phyloP scores from a whole-genome alignment of 305 asterid species.

The Fraxinus floribunda region DNA sequence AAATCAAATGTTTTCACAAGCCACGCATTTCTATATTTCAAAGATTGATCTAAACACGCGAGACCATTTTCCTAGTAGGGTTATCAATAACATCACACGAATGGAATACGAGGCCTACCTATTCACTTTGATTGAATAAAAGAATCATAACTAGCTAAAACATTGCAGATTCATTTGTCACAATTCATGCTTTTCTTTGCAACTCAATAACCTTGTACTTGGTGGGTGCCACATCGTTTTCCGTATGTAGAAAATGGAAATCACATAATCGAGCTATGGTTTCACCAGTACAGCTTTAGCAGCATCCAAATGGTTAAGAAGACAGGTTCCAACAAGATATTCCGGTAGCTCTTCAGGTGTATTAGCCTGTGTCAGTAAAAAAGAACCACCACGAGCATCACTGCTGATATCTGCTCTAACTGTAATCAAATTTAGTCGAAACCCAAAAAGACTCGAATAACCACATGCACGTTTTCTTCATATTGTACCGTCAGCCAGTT shows the following conservation, averaged over 20 bases:
- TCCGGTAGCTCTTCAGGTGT: conserved; percentile 58
- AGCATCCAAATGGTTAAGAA: conserved; percentile 50
- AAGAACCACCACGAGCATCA: not conserved
- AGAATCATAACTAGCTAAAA: conserved; percentile 29
- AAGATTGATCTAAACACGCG: not conserved
- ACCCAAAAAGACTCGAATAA: too few relatives aligned
- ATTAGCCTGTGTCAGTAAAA: conserved; percentile 38
- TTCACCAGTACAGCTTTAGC: conserved; percentile 42
- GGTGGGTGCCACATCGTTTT: conserved; percentile 12
- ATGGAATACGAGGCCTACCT: not conserved
- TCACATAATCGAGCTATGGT: conserved; percentile 18
- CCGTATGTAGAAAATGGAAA: not conserved
- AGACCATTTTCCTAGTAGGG: not conserved
- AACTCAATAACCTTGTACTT: not conserved
- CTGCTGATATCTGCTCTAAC: not conserved
- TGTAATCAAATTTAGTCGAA: too few relatives aligned
- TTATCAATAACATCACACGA: not conserved
- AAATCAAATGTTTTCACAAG: not conserved
- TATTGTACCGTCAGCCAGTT: not conserved
- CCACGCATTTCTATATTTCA: not conserved
- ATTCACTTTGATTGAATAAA: conserved; percentile 24
- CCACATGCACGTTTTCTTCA: not conserved
- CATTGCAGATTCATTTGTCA: conserved; percentile 18
- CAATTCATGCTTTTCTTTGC: not conserved
- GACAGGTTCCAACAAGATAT: conserved; percentile 49